Base-by-base conservation (phyloP, 176 grass and related monocot genomes). In the Juncus effusus region DNA sequence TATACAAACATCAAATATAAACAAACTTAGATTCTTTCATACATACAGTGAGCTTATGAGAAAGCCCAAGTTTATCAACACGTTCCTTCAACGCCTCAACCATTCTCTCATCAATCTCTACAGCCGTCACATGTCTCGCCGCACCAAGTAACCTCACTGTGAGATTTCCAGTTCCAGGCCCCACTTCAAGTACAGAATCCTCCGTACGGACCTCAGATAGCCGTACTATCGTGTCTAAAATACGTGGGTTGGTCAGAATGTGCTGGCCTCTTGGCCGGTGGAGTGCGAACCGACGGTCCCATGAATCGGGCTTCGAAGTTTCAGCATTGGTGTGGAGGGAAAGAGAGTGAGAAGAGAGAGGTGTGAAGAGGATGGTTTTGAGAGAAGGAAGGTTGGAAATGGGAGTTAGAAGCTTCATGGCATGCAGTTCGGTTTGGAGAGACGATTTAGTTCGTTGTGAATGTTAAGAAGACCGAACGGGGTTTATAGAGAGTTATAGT, bases 91-190 rank as follows among this genome's bases (percentile, higher is more conserved):
- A 74, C 7, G 83, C 76, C 0, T 87, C 87, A 60, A 90, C 81
- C 91, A 96, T 96, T 36, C 91, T 75, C 36, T 62, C 64, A 63
- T 96, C 91, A 54, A 90, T 85, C 84, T 95, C 91, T 40, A 90
- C 73, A 56, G 83, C 81, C 38, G 74, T 56, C 40, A 90, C 81
- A 57, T 42, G 73, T 10, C 63, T 42, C 5, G 79, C 76, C 7
- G 76, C 67, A 54, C 74, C 73, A 13, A 90, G 86, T 69, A 96
- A 79, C 55, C 91, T 83, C 42, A 72, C 79, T 54, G 91, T 96
- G 64, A 96, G 78, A 69, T 85, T 96, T 11, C 87, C 87, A 5
- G 84, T 96, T 52, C 91, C 87, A 38, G 79, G 87, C 10, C 91
- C 84, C 52, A 96, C 84, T 80, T 96, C 91, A 63, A 96, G 87